Base-by-base conservation (phyloP, 2,329 filamentous ascomycete species). In the Fusarium oligoseptatum region DNA sequence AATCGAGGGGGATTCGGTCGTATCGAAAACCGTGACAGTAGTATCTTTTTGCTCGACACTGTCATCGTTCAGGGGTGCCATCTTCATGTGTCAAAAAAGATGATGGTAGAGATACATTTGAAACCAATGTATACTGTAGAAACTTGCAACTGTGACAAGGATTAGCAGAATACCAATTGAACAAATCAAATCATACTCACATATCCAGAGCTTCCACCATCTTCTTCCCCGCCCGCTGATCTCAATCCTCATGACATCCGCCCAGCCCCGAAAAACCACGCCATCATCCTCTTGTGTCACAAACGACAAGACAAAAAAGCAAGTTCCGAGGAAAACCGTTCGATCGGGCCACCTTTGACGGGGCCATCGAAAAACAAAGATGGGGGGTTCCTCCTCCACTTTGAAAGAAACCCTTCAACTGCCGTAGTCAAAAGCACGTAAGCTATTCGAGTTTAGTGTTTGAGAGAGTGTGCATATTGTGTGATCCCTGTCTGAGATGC, bases 211-310 rank as follows among this genome's bases (percentile, higher is more conserved):
- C 34, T 57, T 57, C 55, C 48, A 29, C n/a, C 60, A 6, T 50
- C 39, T 22, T 32, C 48, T 27, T 52, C 24, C 45, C 67, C 67
- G 56, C 45, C 67, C 39, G 68, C 62, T 39, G 68, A 72, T 71
- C 68, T 55, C 52, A 55, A 55, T 55, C 48, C 48, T 55, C 55
- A 60, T 71, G 57, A 43, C 68, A 68, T 68, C 66, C 55, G 60
- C 62, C 50, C 50, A 71, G 22, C 57, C 50, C 52, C 68, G 32
- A 57, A 36, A 39, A 45, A 39, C 50, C 60, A 72, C 60, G 68
- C 68, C 60, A 70, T 24, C 22, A 24, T 63, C 14, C 27, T 36
- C 11, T 12, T 12, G 32, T 34, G 32, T 34, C 32, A 34, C 32
- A 36, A 48, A 43, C 39, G 24, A 22, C 36, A 58, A 34, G 5